Conservation (phyloP, 331 rosid species). For the Acacia concinna region DNA sequence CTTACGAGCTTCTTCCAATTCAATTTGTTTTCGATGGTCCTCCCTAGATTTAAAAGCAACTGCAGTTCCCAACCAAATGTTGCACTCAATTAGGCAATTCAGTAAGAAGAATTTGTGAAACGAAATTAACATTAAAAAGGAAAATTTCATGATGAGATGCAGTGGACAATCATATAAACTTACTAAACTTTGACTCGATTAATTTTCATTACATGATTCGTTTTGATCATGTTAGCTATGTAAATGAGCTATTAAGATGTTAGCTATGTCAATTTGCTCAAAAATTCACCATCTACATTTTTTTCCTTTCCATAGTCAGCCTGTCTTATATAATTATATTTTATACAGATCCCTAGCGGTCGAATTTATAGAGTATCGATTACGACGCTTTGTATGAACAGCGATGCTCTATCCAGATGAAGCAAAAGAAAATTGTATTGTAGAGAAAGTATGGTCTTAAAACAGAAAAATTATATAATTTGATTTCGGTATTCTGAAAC, state of each 20-base stretch:
- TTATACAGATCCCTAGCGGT: neutral
- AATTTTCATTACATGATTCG: too few species aligned
- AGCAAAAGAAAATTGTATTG: neutral
- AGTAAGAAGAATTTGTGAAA: neutral
- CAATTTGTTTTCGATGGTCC: constrained; percentile 50
- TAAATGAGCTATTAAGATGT: too few species aligned
- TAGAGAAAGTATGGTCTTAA: too few species aligned
- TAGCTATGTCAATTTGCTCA: too few species aligned
- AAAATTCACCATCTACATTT: neutral
- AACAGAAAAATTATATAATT: neutral
- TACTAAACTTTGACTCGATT: too few species aligned
- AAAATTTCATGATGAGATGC: neutral
- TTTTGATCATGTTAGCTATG: too few species aligned
- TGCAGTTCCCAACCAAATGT: constrained; percentile 16
- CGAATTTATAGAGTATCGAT: neutral
- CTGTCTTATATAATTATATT: neutral
- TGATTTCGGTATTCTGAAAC: neutral
- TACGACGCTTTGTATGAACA: neutral
- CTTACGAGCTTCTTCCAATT: constrained; percentile 51
- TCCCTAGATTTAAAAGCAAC: constrained; percentile 49
- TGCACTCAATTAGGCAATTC: neutral
- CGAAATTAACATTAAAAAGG: neutral
- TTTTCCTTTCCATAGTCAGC: neutral
- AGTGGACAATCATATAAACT: neutral
- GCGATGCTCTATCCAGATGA: neutral